phyloP scores from a whole-genome alignment of 140 eudicot genomes.

The Anethum foeniculum region DNA sequence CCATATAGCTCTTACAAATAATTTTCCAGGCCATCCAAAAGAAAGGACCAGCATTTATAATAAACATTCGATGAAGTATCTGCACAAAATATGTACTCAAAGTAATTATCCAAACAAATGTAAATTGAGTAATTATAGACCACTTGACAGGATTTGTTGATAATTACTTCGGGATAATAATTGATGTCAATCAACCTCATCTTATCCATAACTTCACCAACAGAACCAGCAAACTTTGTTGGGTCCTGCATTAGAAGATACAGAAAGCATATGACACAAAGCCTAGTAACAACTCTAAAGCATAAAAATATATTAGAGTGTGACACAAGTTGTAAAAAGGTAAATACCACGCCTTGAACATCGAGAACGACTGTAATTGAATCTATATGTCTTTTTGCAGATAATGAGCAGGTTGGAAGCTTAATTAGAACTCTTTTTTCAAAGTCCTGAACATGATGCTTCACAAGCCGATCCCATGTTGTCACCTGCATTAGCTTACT shows the following conservation, averaged over 20 bases:
- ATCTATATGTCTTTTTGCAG: slow-evolving; percentile 39
- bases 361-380: slow-evolving; percentile 47
- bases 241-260: slow-evolving; percentile 35
- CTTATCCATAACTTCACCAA: slow-evolving; percentile 44
- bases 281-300: neutral
- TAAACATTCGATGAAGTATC: slow-evolving; percentile 70
- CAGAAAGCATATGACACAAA: slow-evolving; percentile 5
- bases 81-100: slow-evolving; percentile 19
- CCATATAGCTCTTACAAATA: slow-evolving; percentile 43
- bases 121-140: neutral
- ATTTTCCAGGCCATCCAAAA: slow-evolving; percentile 64
- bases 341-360: slow-evolving; percentile 58
- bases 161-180: slow-evolving; percentile 75
- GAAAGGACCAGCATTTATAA: slow-evolving; percentile 67
- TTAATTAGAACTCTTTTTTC: slow-evolving; percentile 39
- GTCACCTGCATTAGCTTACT: slow-evolving; percentile 48
- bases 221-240: slow-evolving; percentile 50
- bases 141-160: neutral
- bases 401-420: slow-evolving; percentile 55
- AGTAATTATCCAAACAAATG: neutral
- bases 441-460: slow-evolving; percentile 52
- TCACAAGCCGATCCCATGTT: slow-evolving; percentile 51
- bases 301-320: neutral
- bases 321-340: neutral
- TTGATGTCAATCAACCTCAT: slow-evolving; percentile 58